Base-by-base conservation (phyloP, 768 basidiomycete genomes). In the Boletales sp. region DNA sequence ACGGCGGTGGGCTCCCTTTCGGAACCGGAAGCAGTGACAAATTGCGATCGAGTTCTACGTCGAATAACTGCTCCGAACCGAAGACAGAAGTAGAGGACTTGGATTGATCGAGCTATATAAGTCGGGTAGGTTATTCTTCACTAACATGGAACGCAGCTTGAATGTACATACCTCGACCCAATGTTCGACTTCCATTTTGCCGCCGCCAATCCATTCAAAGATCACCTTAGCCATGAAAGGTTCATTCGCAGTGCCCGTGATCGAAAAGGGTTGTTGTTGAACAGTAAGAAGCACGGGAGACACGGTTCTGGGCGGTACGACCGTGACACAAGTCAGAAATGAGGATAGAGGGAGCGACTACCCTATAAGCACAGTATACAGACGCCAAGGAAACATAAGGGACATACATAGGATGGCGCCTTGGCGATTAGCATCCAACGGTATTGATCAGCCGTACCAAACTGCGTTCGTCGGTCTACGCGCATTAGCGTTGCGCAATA, bases 61-160 rank as follows among this genome's bases (percentile, higher is more conserved):
- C 78, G 36, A 80, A 59, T 12, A 80, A 61, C 50, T 81, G 79
- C 51, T 80, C 74, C 30, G 75, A 79, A 8, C 78, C 79, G 0
- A 70, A 54, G 12, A 66, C 70, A 12, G 78, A 67, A 31, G 56
- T 56, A 14, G 50, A 53, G 14, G 65, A 57, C 30, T 66, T 75
- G 31, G 69, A 61, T n/a, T 68, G 70, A 56, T 79, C 78, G 19
- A 77, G 71, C 74, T 77, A 54, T n/a, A 53, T 13, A 38, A 33
- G 36, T 21, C 48, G n/a, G n/a, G 32, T 45, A 32, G 50, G 18
- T 32, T 21, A 38, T 13, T 44, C 15, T 31, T 46, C 40, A 15
- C 21, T 37, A 31, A 48, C 25, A 5, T 35, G 19, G 5, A 28
- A 28, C 6, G 25, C 3, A 28, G 25, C 25, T 28, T 28, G 25